Evolutionary conservation across 1,284 basidiomycete genomes (phyloP).

Genomic region (Volvariella volvacea): DNA sequence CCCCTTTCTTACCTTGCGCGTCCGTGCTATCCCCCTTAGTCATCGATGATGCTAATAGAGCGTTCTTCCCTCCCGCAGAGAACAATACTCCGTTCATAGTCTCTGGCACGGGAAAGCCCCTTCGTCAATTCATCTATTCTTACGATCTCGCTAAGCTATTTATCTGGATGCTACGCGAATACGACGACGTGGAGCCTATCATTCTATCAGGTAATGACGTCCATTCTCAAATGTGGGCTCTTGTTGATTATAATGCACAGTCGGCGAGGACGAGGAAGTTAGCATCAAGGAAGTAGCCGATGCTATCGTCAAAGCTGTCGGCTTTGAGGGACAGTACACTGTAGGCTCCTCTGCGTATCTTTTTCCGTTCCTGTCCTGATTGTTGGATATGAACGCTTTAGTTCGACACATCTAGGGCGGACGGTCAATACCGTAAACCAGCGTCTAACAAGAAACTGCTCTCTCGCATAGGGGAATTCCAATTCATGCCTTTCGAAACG

Average conservation of each 20-base stretch:
- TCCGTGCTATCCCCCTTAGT: slow-evolving; percentile 4
- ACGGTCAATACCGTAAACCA: slow-evolving; percentile 90
- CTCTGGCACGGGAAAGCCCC: slow-evolving; percentile 79
- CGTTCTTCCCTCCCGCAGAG: slow-evolving; percentile 36
- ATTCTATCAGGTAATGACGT: slow-evolving; percentile 68
- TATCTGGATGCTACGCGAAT: slow-evolving; percentile 87
- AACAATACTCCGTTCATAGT: slow-evolving; percentile 79
- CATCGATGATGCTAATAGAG: slow-evolving; percentile 2
- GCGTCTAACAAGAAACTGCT: slow-evolving; percentile 86
- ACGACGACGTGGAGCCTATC: slow-evolving; percentile 83
- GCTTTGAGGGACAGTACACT: slow-evolving; percentile 66
- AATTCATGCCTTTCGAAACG: slow-evolving; percentile 81
- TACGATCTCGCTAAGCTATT: slow-evolving; percentile 86
- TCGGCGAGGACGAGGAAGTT: slow-evolving; percentile 86
- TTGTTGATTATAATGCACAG: slow-evolving; percentile 26
- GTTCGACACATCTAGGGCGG: slow-evolving; percentile 66
- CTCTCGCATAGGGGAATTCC: slow-evolving; percentile 62
- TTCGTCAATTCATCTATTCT: slow-evolving; percentile 94
- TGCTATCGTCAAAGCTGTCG: slow-evolving; percentile 74
- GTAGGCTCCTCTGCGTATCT: slow-evolving; percentile 27
- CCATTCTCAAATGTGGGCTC: not conserved
- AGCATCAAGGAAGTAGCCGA: slow-evolving; percentile 83
- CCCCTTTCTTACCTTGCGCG: not conserved
- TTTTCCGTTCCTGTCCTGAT: not conserved
- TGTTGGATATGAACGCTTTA: slow-evolving; percentile 15